Percentiles rank a stretch among this genome's conserved stretches.
Evolutionary conservation across 2,329 filamentous ascomycete species (phyloP).

Genomic region (Rutstroemia sp.): DNA sequence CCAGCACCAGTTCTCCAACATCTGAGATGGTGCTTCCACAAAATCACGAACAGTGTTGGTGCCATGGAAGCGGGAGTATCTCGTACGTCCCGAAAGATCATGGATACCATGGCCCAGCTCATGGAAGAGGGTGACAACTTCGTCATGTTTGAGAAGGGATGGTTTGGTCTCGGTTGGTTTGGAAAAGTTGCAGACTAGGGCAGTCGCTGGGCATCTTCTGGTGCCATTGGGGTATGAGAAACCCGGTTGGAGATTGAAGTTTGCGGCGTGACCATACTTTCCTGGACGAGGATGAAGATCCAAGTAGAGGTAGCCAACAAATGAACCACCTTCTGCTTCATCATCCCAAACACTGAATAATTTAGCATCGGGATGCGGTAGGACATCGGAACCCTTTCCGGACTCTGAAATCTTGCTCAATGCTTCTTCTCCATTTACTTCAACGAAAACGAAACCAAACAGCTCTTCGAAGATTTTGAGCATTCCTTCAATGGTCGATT

Average conservation of each 20-base stretch:
- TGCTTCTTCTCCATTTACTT: constrained; percentile 56
- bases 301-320: constrained; percentile 77
- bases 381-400: constrained; percentile 38
- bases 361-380: constrained; percentile 79
- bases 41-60: constrained; percentile 61
- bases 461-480: constrained; percentile 76
- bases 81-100: constrained; percentile 55
- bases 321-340: constrained; percentile 58
- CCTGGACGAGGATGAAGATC: constrained; percentile 73
- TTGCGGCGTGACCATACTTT: constrained; percentile 80
- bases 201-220: constrained; percentile 68
- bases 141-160: constrained; percentile 72
- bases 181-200: constrained; percentile 79
- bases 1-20: constrained; percentile 75
- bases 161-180: constrained; percentile 72
- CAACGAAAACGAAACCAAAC: constrained; percentile 71
- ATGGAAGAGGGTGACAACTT: constrained; percentile 78
- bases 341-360: constrained; percentile 81
- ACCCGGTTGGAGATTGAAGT: constrained; percentile 74
- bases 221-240: constrained; percentile 60
- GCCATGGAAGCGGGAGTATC: constrained; percentile 60
- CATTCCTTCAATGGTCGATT: constrained; percentile 69
- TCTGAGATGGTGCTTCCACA: constrained; percentile 64
- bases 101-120: constrained; percentile 67
- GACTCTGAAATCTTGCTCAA: constrained; percentile 27